Base-by-base conservation (phyloP, 768 basidiomycete genomes). In the Panus rudis region DNA sequence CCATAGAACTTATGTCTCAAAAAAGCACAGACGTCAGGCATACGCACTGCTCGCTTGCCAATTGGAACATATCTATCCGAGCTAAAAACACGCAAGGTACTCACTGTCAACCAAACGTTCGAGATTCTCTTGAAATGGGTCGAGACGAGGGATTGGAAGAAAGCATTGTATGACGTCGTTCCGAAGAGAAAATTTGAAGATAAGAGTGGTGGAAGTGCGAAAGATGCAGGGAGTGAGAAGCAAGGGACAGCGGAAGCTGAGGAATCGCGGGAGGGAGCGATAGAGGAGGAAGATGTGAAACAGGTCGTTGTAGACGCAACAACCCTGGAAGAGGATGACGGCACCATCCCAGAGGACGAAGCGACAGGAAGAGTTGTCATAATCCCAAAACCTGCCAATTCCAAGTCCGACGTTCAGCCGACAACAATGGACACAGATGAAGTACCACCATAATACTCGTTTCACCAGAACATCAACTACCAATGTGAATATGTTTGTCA, bases 61-160 rank as follows among this genome's bases (percentile, higher is more conserved):
- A 98, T 99, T 42, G 89, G 92, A n/a, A 83, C 81, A 43, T 96
- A 89, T 60, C 69, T 98, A 26, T 73, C 83, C 33, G 75, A 84
- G 37, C 69, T 99, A 45, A 75, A 83, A 24, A 92, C 93, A 8
- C 81, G 96, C 48, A 98, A 97, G 56, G 92, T 99, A 24, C 71
- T 99, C 50, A 99, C 96, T 1, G 92, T 99, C 42, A 98, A 99
- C 63, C 96, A 97, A 65, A 78, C 76, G 32, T 88, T 93, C 57
- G 91, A 94, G 62, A 96, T 98, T 51, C 70, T 99, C 43, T 63
- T 92, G 16, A 79, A 82, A 52, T 98, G 91, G 87, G 75, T 84
- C n/a, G 86, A 90, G 57, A 79, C 75, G 12, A 73, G 76, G 48
- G 73, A 84, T 53, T 99, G 96, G 96, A 79, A 86, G 57, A 63